Evolutionary conservation across 139 green algal genomes (phyloP), one percentile per base, ranked within the genome.

Genomic region (Chlamydomonas sp.): DNA sequence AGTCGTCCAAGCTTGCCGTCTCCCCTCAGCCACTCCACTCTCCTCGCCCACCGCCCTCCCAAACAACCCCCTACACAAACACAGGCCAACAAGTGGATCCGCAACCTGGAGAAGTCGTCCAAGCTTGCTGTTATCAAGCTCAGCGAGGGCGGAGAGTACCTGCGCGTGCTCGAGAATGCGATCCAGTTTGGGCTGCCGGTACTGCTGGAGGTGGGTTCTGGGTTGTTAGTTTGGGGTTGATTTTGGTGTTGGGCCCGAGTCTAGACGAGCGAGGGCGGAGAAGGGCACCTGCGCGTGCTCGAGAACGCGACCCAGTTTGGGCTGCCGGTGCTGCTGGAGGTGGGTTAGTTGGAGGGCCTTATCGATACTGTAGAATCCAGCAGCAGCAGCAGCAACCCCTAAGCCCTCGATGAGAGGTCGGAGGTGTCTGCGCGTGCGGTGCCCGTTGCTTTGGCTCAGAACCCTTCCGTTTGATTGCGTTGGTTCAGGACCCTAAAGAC

Each of bases 31-130:
- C 43, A 54, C 43, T 26, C n/a, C 43, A 54, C 43, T 26, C 43
- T 54, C 43, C 43, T 20, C 20, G 43, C 13, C 43, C 43, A 26
- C 43, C 43, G 16, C 43, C 43, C 43, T 20, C 43, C 43, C 43
- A 54, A 13, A 54, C 43, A 67, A n/a, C n/a, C n/a, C n/a, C 20
- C 59, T 67, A 67, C 59, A 38, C 59, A 67, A 20, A 47, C 26
- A 67, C 84, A 92, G 69, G 85, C 86, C 29, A 92, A 90, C 83
- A 92, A 90, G 73, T 92, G 87, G 87, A 84, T 92, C 60, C 88
- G 88, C 71, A 85, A 81, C 69, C 73, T 87, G 36, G 81, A 87
- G 63, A 78, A 78, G 48, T 48, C 70, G 29, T 58, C 68, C 58
- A 86, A 85, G 57, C 67, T 90, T 90, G 54, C 50, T 36, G 83